Percentiles rank a stretch among this genome's conserved stretches.
These are phyloP conservation scores for Metarhizium sp. DNA, from an alignment of 2,329 filamentous ascomycete genomes.

Conservation along the genomic window DNA sequence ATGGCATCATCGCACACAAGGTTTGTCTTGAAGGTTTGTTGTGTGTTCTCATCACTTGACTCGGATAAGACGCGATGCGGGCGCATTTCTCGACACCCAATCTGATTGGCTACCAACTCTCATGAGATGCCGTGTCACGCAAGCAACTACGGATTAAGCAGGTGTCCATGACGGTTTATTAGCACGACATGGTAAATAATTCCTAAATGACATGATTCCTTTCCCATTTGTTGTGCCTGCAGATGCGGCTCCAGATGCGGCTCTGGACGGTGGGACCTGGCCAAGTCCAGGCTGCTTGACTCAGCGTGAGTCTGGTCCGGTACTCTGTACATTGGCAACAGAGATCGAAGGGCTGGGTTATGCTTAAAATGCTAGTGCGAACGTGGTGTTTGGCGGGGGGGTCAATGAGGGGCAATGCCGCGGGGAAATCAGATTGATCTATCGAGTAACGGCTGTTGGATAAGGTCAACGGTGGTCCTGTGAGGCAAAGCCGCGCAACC, in stretches of 20 bases:
- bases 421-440: too few species aligned
- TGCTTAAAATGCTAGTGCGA: constrained; percentile 6
- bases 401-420: background rate
- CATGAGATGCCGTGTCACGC: background rate
- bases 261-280: background rate
- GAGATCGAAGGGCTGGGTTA: constrained; percentile 1
- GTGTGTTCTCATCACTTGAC: too few species aligned
- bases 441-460: too few species aligned
- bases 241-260: too few species aligned
- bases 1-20: too few species aligned
- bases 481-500: too few species aligned
- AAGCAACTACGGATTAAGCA: background rate
- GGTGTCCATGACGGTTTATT: background rate
- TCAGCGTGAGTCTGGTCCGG: too few species aligned
- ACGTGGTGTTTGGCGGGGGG: background rate
- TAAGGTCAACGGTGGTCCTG: too few species aligned
- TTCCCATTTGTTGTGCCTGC: too few species aligned
- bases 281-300: background rate
- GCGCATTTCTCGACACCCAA: background rate
- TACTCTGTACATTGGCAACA: background rate
- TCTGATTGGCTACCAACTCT: background rate
- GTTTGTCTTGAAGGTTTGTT: too few species aligned
- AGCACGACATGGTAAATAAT: too few species aligned
- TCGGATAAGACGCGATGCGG: background rate
- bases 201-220: too few species aligned